Conservation (phyloP, 1,284 basidiomycete genomes). For the Neolentinus lepideus region DNA sequence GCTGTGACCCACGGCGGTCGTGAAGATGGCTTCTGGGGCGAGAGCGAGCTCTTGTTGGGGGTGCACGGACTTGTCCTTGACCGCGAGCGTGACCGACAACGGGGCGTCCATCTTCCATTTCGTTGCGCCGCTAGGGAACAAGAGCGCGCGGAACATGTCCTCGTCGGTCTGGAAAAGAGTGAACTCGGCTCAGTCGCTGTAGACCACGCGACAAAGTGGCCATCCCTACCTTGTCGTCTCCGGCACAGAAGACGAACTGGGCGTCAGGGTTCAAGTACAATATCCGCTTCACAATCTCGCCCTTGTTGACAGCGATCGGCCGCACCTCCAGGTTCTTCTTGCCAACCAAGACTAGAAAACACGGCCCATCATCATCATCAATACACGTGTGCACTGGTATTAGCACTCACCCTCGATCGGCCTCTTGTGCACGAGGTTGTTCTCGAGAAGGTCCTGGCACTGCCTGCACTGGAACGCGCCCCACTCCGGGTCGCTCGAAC, state of each 20-base stretch:
- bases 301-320: slow-evolving; percentile 94
- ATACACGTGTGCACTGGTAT: slow-evolving; percentile 12
- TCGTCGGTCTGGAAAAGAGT: slow-evolving; percentile 66
- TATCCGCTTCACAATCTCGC: slow-evolving; percentile 94
- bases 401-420: slow-evolving; percentile 72
- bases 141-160: slow-evolving; percentile 92
- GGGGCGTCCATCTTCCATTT: slow-evolving; percentile 64
- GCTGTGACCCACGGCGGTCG: slow-evolving; percentile 81
- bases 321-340: slow-evolving; percentile 99
- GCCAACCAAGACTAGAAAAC: slow-evolving; percentile 72
- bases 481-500: slow-evolving; percentile 91
- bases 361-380: slow-evolving; percentile 16
- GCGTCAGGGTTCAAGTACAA: slow-evolving; percentile 89
- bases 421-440: slow-evolving; percentile 80
- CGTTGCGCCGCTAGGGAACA: slow-evolving; percentile 44
- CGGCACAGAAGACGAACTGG: slow-evolving; percentile 95
- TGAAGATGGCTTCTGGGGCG: slow-evolving; percentile 69
- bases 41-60: slow-evolving; percentile 54
- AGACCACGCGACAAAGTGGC: no score
- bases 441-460: slow-evolving; percentile 94
- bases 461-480: slow-evolving; percentile 95
- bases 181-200: no score
- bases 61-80: slow-evolving; percentile 19
- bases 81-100: slow-evolving; percentile 59
- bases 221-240: slow-evolving; percentile 87